Conservation (phyloP, 257 asterid species). For the Parsonsia alboflavescens region DNA sequence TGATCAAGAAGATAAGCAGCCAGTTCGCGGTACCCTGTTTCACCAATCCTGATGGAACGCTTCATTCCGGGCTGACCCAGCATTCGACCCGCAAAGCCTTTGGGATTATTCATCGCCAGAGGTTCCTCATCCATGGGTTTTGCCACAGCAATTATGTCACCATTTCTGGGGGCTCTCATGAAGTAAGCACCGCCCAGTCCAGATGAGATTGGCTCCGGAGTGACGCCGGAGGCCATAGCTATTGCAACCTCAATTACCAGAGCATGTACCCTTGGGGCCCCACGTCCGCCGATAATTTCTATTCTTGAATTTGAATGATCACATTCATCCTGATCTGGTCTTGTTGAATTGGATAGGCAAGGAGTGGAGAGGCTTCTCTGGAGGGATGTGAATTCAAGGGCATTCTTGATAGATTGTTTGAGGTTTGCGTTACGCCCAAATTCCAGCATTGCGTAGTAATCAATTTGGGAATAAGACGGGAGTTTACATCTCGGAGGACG, state of each 20-base stretch:
- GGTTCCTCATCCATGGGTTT: constrained; percentile 98
- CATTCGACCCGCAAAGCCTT: constrained; percentile 81
- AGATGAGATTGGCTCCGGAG: constrained; percentile 70
- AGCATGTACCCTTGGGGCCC: constrained; percentile 59
- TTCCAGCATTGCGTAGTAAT: constrained; percentile 60
- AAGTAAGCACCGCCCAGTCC: constrained; percentile 97
- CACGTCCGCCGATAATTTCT: constrained; percentile 67
- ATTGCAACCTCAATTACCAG: constrained; percentile 80
- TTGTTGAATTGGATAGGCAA: constrained; percentile 57
- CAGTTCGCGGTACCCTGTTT: constrained; percentile 80
- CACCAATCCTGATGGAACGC: constrained; percentile 82
- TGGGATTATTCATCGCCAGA: constrained; percentile 82
- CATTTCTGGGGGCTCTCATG: constrained; percentile 48
- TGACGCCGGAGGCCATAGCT: constrained; percentile 77
- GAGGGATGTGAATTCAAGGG: constrained; percentile 42
- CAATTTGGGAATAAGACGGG: constrained; percentile 81
- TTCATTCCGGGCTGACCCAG: constrained; percentile 92
- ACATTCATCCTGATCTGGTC: constrained; percentile 27
- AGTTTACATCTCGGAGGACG: constrained; percentile 87
- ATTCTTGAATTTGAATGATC: constrained; percentile 48
- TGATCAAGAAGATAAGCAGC: constrained; percentile 96
- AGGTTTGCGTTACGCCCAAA: constrained; percentile 32
- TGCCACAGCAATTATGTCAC: constrained; percentile 68
- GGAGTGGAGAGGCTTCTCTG: constrained; percentile 89
- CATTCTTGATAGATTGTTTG: constrained; percentile 38